A percentile compares a stretch with the other conserved stretches of the same genome.
phyloP scores from a whole-genome alignment of 2,329 filamentous ascomycete genomes.

The Colletotrichum endophyticum region DNA sequence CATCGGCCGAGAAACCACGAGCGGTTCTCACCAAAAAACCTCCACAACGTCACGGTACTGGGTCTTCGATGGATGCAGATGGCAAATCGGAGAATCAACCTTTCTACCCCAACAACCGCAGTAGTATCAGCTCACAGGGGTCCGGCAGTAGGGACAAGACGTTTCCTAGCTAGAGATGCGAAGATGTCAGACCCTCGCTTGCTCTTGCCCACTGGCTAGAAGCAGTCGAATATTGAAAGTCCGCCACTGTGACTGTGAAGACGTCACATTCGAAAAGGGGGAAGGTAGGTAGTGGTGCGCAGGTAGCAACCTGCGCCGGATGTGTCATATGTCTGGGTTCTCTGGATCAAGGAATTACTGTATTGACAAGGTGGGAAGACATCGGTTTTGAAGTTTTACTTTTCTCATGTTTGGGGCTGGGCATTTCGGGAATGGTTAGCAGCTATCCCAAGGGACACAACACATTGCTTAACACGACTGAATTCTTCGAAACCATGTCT shows the following conservation, averaged over 20 bases:
- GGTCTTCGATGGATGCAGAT: constrained; percentile 13
- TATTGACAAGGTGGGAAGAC: neutral
- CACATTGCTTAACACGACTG: neutral
- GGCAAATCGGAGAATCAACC: constrained; percentile 7
- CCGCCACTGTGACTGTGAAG: neutral
- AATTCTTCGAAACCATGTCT: neutral
- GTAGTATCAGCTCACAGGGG: constrained; percentile 16
- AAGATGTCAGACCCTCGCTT: neutral
- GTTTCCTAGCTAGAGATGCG: neutral
- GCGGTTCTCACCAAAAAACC: constrained; percentile 42
- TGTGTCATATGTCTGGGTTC: neutral
- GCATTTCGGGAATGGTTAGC: neutral
- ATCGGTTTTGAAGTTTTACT: neutral
- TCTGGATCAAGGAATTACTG: neutral
- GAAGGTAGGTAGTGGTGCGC: neutral
- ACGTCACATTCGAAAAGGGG: neutral
- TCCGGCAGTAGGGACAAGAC: constrained; percentile 7
- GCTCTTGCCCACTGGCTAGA: neutral
- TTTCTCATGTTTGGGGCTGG: neutral
- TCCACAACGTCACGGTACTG: constrained; percentile 32
- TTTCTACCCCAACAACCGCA: neutral
- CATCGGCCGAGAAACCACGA: constrained; percentile 34
- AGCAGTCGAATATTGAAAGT: neutral
- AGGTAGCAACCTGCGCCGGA: neutral
- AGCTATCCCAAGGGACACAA: neutral